These are phyloP conservation scores for Leccinellum albellum DNA, from an alignment of 768 basidiomycete species.

Conservation along the genomic window DNA sequence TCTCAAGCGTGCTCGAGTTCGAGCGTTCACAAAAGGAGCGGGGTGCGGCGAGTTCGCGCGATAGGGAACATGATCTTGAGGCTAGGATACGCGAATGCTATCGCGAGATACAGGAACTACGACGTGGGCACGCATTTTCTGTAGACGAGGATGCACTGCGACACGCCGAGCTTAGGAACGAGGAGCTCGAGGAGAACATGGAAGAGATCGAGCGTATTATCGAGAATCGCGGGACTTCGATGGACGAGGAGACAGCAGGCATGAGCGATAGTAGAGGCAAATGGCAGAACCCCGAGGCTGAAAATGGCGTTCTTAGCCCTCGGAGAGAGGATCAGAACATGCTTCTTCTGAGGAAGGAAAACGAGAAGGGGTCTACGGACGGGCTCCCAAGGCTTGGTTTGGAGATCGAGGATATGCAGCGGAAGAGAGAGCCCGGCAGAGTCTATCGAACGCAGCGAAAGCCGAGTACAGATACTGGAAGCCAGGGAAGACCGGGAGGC, in stretches of 20 bases:
- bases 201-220: conserved; percentile 78
- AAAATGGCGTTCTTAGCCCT: conserved; percentile 58
- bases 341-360: conserved; percentile 52
- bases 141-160: conserved; percentile 50
- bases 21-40: conserved; percentile 61
- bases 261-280: conserved; percentile 44
- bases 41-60: conserved; percentile 36
- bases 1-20: conserved; percentile 74
- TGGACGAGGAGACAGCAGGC: conserved; percentile 38
- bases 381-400: conserved; percentile 59
- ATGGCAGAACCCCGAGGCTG: conserved; percentile 57
- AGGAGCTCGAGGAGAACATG: conserved; percentile 74
- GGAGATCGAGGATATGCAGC: conserved; percentile 62
- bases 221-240: conserved; percentile 47
- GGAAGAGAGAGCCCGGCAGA: conserved; percentile 61
- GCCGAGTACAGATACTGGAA: conserved; percentile 66
- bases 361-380: conserved; percentile 69
- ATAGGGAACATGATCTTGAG: conserved; percentile 72
- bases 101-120: conserved; percentile 61
- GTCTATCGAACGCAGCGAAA: conserved; percentile 65
- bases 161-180: conserved; percentile 58
- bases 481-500: conserved; percentile 72
- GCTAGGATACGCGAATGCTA: conserved; percentile 72
- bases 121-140: conserved; percentile 42
- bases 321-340: conserved; percentile 58